phyloP scores from a whole-genome alignment of 768 basidiomycete genomes.

The Lactifluus subvellereus region DNA sequence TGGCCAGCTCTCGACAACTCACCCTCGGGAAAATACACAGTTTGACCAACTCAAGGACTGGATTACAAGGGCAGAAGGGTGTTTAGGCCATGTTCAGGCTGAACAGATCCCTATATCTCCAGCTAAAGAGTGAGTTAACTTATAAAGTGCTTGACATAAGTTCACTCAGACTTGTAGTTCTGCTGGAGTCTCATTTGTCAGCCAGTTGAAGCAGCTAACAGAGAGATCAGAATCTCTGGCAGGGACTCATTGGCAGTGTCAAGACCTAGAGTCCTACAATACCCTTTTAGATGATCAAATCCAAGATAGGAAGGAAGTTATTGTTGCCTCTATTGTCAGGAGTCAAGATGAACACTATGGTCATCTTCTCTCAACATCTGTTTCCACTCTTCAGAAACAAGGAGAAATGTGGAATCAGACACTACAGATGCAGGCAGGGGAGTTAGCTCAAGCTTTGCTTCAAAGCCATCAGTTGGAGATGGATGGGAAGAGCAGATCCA shows the following conservation, averaged over 20 bases:
- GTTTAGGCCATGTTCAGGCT: background rate
- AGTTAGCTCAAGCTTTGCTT: constrained; percentile 8
- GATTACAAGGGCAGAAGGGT: constrained; percentile 6
- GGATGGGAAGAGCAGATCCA: background rate
- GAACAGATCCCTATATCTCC: background rate
- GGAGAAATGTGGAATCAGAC: constrained; percentile 3
- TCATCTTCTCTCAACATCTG: background rate
- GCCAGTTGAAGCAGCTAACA: constrained; percentile 1
- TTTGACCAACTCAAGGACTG: constrained; percentile 1
- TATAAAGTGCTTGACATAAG: background rate
- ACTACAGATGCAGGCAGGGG: background rate
- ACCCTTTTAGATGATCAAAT: background rate
- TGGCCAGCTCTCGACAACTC: background rate
- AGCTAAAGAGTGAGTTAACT: background rate
- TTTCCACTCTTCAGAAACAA: constrained; percentile 5
- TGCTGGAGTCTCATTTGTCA: background rate
- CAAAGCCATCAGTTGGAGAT: constrained; percentile 7
- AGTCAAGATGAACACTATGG: background rate
- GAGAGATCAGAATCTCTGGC: constrained; percentile 5
- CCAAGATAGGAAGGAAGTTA: constrained; percentile 1
- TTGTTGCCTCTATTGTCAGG: constrained; percentile 9
- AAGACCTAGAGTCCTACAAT: constrained; percentile 4
- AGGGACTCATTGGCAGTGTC: constrained; percentile 2
- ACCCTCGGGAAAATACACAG: background rate
- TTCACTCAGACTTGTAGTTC: background rate